Evolutionary conservation across 2,329 filamentous ascomycete species (phyloP), one percentile per base, ranked within the genome.

Genomic region (Ophiostoma ulmi): DNA sequence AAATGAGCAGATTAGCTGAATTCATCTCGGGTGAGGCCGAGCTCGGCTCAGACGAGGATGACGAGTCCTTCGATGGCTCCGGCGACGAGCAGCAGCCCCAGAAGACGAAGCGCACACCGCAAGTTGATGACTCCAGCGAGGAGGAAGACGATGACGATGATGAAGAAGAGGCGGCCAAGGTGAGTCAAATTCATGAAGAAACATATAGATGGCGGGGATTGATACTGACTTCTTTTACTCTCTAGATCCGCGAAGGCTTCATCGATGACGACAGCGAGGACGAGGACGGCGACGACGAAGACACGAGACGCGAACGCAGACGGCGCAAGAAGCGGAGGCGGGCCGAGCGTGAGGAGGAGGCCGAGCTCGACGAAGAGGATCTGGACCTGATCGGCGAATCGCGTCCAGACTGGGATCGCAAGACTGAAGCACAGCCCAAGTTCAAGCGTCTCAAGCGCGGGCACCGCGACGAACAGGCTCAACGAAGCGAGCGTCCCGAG

Each of bases 401-500:
- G 74, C 88, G 90, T 74, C 89, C 90, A 1, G 90, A 89, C 73
- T 87, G 87, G 78, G 87, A 91, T 76, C 87, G 88, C 26, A 88
- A 89, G 76, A 83, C 88, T 39, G 83, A 65, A 65, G 31, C 63
- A 39, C 63, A 97, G 90, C 90, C 90, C 75, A 96, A 97, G 78
- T 97, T 96, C 84, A 99, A 99, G 81, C 91, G 95, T 58, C 87
- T 99, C 70, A 99, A 98, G 84, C 92, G 93, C 74, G 94, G 95
- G 70, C 92, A 94, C 74, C 87, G 91, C 72, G 90, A 90, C 74
- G 90, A 93, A 73, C 88, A 87, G 70, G 86, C 93, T 68, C 86
- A 88, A 31, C 83, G 83, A 36, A 83, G 82, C 75, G 85, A 89
- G 74, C 85, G 88, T 58, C 90, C 90, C 73, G 93, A 91, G 35